A percentile compares a stretch with the other conserved stretches of the same genome.
Conservation (phyloP, 768 basidiomycete genomes). For the Kwoniella bestiolae region DNA sequence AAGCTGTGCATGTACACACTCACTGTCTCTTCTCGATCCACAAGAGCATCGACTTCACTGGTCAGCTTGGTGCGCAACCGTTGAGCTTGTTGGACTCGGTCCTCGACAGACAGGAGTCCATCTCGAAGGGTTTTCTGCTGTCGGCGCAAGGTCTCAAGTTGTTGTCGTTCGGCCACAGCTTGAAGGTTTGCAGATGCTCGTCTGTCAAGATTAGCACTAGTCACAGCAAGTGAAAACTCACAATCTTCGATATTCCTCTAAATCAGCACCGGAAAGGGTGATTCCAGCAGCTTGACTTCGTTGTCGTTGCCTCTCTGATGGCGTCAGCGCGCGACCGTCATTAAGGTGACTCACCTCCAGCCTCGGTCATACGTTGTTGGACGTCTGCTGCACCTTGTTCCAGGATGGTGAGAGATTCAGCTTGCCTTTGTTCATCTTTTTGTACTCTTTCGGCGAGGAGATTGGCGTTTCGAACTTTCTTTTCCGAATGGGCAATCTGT, state of each 20-base stretch:
- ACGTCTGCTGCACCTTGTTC: constrained; percentile 71
- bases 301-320: constrained; percentile 72
- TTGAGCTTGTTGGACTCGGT: constrained; percentile 70
- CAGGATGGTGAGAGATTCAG: constrained; percentile 59
- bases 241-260: constrained; percentile 86
- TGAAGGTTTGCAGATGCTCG: constrained; percentile 78
- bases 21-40: constrained; percentile 40
- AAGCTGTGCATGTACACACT: neutral
- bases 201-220: constrained; percentile 59
- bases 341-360: constrained; percentile 67
- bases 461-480: constrained; percentile 74
- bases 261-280: constrained; percentile 77
- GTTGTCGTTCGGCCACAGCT: constrained; percentile 84
- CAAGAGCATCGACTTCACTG: constrained; percentile 47
- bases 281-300: constrained; percentile 71
- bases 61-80: constrained; percentile 64
- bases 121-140: constrained; percentile 78
- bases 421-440: constrained; percentile 62
- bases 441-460: constrained; percentile 68
- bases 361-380: constrained; percentile 71
- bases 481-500: constrained; percentile 80
- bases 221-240: constrained; percentile 56
- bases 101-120: constrained; percentile 68
- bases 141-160: constrained; percentile 75
- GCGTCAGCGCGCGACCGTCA: neutral